Percentiles rank a stretch among this genome's conserved stretches.
These are phyloP conservation scores for Botrytis squamosa DNA, from an alignment of 2,329 filamentous ascomycete genomes.

Conservation along the genomic window DNA sequence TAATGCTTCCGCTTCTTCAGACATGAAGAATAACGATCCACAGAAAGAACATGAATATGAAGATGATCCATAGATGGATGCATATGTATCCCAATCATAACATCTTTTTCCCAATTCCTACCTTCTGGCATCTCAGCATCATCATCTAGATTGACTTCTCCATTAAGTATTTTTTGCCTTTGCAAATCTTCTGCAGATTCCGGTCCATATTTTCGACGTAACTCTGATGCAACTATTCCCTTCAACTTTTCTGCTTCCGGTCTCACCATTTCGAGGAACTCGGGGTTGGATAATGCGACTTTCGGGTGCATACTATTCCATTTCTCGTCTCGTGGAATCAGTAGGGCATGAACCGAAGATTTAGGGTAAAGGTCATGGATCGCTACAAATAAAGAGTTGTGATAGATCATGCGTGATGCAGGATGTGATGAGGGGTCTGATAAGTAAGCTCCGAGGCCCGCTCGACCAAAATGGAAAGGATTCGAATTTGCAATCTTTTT, in stretches of 20 bases:
- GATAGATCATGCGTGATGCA: slow-evolving; percentile 59
- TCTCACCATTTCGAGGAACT: slow-evolving; percentile 65
- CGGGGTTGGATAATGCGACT: slow-evolving; percentile 67
- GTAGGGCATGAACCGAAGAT: slow-evolving; percentile 76
- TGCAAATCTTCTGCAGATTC: slow-evolving; percentile 61
- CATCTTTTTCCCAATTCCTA: slow-evolving; percentile 73
- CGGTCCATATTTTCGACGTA: slow-evolving; percentile 66
- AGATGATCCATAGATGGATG: slow-evolving; percentile 89
- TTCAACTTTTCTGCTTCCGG: slow-evolving; percentile 61
- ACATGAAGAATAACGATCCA: slow-evolving; percentile 70
- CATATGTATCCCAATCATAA: slow-evolving; percentile 79
- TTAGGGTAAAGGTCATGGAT: slow-evolving; percentile 88
- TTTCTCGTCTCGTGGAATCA: slow-evolving; percentile 70
- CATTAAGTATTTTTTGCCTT: slow-evolving; percentile 64
- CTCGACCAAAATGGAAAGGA: slow-evolving; percentile 46
- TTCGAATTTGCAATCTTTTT: slow-evolving; percentile 25
- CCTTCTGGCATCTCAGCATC: slow-evolving; percentile 59
- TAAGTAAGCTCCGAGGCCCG: slow-evolving; percentile 68
- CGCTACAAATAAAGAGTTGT: slow-evolving; percentile 67
- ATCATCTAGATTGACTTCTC: slow-evolving; percentile 51
- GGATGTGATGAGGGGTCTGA: slow-evolving; percentile 60
- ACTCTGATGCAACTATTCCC: slow-evolving; percentile 68
- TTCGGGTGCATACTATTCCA: slow-evolving; percentile 70
- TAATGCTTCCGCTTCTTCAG: slow-evolving; percentile 86
- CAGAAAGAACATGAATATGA: slow-evolving; percentile 83